Conservation (phyloP, 169 alveolate genomes). For the Eimeria acervulina region DNA sequence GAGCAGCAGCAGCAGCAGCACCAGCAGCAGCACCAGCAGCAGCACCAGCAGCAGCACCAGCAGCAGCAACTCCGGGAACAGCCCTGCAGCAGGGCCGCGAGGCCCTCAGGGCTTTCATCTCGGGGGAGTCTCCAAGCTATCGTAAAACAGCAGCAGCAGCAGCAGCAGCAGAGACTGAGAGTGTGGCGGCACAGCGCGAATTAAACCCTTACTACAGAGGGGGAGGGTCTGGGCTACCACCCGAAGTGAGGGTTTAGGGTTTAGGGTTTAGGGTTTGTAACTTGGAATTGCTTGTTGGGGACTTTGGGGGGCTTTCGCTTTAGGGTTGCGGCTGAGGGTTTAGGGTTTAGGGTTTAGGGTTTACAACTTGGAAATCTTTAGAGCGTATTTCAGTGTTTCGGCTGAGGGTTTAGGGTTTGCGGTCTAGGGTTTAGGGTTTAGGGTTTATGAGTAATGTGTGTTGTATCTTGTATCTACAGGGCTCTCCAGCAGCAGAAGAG, state of each 20-base stretch:
- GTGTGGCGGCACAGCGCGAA: conserved; percentile 27
- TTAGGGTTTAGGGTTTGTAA: conserved; percentile 37
- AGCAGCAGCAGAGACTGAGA: conserved; percentile 26
- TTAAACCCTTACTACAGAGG: conserved; percentile 14
- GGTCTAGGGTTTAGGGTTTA: conserved; percentile 1
- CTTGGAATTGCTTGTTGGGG: conserved; percentile 59
- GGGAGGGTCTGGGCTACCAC: neutral
- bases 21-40: neutral
- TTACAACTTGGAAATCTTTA: neutral
- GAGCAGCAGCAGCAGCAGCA: conserved; percentile 45
- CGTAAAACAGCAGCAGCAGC: neutral
- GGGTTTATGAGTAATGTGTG: neutral
- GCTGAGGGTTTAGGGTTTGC: neutral
- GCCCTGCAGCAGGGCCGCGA: conserved; percentile 41
- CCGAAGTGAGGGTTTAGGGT: conserved; percentile 1
- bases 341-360: conserved; percentile 25
- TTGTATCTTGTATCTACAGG: neutral
- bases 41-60: neutral
- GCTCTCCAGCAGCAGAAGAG: conserved; percentile 1
- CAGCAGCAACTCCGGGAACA: neutral
- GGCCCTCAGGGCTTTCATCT: conserved; percentile 12
- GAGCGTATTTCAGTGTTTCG: no score
- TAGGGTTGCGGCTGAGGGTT: conserved; percentile 1
- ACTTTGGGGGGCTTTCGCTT: conserved; percentile 28
- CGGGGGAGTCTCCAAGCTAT: neutral